These are phyloP conservation scores for Termitomyces sp. DNA, from an alignment of 768 basidiomycete species.

Conservation along the genomic window DNA sequence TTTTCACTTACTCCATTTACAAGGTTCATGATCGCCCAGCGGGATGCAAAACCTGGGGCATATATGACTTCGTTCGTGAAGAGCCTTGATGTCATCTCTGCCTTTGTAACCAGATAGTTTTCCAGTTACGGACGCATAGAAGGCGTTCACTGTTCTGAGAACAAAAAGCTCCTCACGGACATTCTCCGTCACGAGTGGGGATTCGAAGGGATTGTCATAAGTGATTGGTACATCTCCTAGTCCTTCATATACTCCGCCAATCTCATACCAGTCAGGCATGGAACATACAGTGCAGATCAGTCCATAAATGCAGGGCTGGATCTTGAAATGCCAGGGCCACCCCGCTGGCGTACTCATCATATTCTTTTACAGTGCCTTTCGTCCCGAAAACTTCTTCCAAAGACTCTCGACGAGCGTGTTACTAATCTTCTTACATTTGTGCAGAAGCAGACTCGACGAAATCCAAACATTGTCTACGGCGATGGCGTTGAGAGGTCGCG, in stretches of 20 bases:
- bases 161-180: conserved; percentile 47
- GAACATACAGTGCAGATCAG: conserved; percentile 64
- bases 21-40: conserved; percentile 67
- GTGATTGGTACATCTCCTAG: conserved; percentile 57
- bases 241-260: not conserved
- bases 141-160: conserved; percentile 68
- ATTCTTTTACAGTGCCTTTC: conserved; percentile 32
- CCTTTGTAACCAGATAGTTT: not conserved
- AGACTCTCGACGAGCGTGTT: conserved; percentile 46
- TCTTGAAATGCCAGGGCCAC: conserved; percentile 73
- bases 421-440: conserved; percentile 47
- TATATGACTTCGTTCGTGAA: conserved; percentile 56
- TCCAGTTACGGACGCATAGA: conserved; percentile 67
- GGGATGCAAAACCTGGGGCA: conserved; percentile 52
- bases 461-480: conserved; percentile 57
- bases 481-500: conserved; percentile 53
- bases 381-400: conserved; percentile 39
- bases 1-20: not conserved
- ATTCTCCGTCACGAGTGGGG: conserved; percentile 75
- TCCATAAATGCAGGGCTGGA: conserved; percentile 70
- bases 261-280: conserved; percentile 41
- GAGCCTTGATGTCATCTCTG: not conserved
- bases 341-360: conserved; percentile 55
- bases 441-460: conserved; percentile 47
- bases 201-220: conserved; percentile 65